A percentile compares a stretch with the other conserved stretches of the same genome.
phyloP scores from a whole-genome alignment of 176 grass and related monocot species.

The Pontederia crassipes region DNA sequence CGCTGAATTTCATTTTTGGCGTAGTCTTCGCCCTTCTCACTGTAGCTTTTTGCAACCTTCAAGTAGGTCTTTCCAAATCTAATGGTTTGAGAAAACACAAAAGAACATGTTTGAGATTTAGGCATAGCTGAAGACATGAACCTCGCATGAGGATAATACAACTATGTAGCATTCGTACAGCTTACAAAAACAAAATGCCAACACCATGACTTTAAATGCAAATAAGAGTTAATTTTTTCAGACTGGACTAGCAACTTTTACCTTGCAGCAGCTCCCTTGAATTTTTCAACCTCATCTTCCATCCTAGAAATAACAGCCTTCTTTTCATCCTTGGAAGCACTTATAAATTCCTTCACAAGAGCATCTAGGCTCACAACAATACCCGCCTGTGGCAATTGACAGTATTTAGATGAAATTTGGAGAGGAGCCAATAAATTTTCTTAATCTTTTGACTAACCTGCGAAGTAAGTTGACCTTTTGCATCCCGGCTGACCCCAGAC shows the following conservation, averaged over 20 bases:
- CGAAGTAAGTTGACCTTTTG: constrained; percentile 74
- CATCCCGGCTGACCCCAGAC: constrained; percentile 63
- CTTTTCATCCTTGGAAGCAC: constrained; percentile 39
- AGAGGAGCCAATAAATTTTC: neutral
- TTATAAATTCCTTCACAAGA: constrained; percentile 80
- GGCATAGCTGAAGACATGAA: too few species aligned
- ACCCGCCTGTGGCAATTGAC: constrained; percentile 55
- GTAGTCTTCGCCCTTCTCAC: constrained; percentile 57
- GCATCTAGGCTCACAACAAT: constrained; percentile 48
- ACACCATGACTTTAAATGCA: too few species aligned
- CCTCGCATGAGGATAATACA: too few species aligned
- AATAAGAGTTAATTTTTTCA: too few species aligned
- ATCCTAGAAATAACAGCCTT: constrained; percentile 73
- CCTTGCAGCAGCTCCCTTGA: constrained; percentile 71
- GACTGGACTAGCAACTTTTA: constrained; percentile 6
- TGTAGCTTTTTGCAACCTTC: constrained; percentile 53
- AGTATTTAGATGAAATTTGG: neutral
- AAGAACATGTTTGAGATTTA: neutral
- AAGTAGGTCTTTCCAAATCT: constrained; percentile 74
- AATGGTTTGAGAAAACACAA: constrained; percentile 1
- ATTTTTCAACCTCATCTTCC: constrained; percentile 82
- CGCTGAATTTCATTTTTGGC: constrained; percentile 68
- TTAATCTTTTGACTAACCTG: constrained; percentile 38
- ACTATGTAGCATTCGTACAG: too few species aligned
- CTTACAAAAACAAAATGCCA: too few species aligned